Percentiles rank a stretch among this genome's conserved stretches.
Conservation (phyloP, 805 yeast genomes). For the Pichia occidentalis region DNA sequence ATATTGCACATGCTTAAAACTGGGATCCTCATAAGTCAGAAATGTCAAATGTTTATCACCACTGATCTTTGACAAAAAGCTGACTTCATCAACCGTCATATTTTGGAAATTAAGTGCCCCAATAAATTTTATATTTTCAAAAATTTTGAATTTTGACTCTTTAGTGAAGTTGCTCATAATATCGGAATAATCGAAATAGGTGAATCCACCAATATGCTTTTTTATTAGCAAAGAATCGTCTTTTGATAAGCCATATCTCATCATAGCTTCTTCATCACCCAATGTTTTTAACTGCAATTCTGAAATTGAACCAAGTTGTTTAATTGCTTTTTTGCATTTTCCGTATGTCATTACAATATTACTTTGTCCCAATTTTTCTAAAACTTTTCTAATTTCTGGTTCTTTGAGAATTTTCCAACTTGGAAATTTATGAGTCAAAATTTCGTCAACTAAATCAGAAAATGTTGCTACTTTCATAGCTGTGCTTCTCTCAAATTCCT, state of each 20-base stretch:
- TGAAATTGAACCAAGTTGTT: constrained; percentile 2
- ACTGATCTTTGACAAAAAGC: background rate
- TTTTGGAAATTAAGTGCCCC: constrained; percentile 3
- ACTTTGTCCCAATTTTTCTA: background rate
- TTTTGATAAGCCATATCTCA: constrained; percentile 7
- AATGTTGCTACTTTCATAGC: background rate
- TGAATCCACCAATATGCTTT: constrained; percentile 1
- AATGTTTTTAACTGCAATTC: background rate
- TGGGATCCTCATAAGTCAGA: background rate
- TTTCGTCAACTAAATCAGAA: background rate
- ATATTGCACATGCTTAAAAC: background rate
- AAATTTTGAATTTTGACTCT: background rate
- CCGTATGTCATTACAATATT: constrained; percentile 1
- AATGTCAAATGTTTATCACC: constrained; percentile 3
- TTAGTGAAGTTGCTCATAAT: background rate
- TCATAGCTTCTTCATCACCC: background rate
- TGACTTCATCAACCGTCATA: constrained; percentile 2
- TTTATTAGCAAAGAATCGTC: background rate
- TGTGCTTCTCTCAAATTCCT: too few species aligned
- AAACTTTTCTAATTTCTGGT: background rate
- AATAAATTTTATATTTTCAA: background rate
- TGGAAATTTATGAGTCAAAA: background rate
- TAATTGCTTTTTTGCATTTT: constrained; percentile 5
- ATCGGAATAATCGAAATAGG: constrained; percentile 4
- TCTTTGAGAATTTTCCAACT: constrained; percentile 4